Percentiles rank a stretch among this genome's conserved stretches.
Conservation (phyloP, 108 stramenopile species). For the Mediolabrus comicus region DNA sequence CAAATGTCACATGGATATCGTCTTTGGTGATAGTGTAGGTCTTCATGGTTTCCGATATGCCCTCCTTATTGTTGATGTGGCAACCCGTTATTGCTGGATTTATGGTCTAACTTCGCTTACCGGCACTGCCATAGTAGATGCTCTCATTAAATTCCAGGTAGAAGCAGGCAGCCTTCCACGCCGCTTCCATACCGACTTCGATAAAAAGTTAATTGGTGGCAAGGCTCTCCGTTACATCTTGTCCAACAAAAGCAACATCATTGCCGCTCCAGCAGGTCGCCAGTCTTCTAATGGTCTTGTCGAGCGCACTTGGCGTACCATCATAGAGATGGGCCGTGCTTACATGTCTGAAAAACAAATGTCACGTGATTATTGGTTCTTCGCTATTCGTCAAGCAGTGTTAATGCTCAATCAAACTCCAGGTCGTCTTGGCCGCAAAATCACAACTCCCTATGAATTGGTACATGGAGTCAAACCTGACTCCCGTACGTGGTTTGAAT, state of each 20-base stretch:
- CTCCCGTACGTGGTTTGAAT: constrained; percentile 10
- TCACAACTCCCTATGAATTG: constrained; percentile 19
- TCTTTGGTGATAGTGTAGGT: constrained; percentile 17
- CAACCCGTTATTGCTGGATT: constrained; percentile 10
- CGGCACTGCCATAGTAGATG: not conserved
- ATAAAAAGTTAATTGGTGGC: constrained; percentile 18
- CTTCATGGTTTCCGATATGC: constrained; percentile 16
- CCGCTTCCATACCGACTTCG: constrained; percentile 18
- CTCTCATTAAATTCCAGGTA: not conserved
- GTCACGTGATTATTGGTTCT: constrained; percentile 20
- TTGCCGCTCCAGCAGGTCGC: constrained; percentile 13
- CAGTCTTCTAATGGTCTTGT: constrained; percentile 27
- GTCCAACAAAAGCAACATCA: not conserved
- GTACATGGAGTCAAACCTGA: constrained; percentile 15
- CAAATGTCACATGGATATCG: constrained; percentile 16
- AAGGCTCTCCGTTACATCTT: not conserved
- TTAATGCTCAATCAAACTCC: constrained; percentile 22
- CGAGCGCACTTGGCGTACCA: constrained; percentile 17
- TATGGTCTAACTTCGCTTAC: constrained; percentile 8
- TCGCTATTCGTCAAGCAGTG: constrained; percentile 6
- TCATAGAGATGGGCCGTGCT: constrained; percentile 5
- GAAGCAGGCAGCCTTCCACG: constrained; percentile 1
- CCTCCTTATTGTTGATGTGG: constrained; percentile 12
- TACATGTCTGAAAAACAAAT: constrained; percentile 30
- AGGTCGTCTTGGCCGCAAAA: constrained; percentile 2